Conservation (phyloP, 2,329 filamentous ascomycete genomes). For the Paramyrothecium sp. region DNA sequence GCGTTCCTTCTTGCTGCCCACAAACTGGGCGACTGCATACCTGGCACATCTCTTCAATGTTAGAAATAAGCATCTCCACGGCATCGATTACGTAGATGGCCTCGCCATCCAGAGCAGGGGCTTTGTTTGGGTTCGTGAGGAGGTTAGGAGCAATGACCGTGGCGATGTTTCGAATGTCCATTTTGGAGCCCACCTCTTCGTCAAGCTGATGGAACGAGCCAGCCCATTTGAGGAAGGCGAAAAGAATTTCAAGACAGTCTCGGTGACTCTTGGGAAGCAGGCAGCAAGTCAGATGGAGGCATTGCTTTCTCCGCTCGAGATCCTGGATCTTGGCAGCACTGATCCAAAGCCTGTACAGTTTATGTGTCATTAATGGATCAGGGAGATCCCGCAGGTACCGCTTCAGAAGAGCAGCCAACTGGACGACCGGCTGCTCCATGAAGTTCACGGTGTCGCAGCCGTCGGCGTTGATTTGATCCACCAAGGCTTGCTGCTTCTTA, state of each 20-base stretch:
- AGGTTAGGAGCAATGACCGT: slow-evolving; percentile 98
- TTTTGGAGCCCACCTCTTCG: slow-evolving; percentile 95
- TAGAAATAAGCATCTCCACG: slow-evolving; percentile 85
- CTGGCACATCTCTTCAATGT: slow-evolving; percentile 96
- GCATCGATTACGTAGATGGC: slow-evolving; percentile 93
- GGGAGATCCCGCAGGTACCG: slow-evolving; percentile 93
- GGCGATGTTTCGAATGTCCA: slow-evolving; percentile 96
- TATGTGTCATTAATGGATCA: slow-evolving; percentile 91
- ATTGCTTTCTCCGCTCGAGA: slow-evolving; percentile 75
- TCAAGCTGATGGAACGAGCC: slow-evolving; percentile 97
- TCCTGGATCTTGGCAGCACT: slow-evolving; percentile 85
- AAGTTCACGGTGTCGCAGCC: slow-evolving; percentile 85
- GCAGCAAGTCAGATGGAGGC: slow-evolving; percentile 89
- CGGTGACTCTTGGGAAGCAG: slow-evolving; percentile 88
- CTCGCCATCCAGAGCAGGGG: slow-evolving; percentile 72
- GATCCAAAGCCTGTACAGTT: slow-evolving; percentile 88
- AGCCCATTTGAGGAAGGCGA: slow-evolving; percentile 95
- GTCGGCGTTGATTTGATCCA: slow-evolving; percentile 81
- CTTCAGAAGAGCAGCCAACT: slow-evolving; percentile 90
- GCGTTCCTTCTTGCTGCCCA: not conserved
- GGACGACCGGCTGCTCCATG: slow-evolving; percentile 85
- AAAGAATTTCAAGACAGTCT: slow-evolving; percentile 92
- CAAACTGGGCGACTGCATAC: slow-evolving; percentile 52
- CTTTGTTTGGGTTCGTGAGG: slow-evolving; percentile 69
- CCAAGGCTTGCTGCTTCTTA: slow-evolving; percentile 83